These are phyloP conservation scores for Phaeoacremonium minimum DNA, from an alignment of 2,329 filamentous ascomycete genomes.

Conservation along the genomic window DNA sequence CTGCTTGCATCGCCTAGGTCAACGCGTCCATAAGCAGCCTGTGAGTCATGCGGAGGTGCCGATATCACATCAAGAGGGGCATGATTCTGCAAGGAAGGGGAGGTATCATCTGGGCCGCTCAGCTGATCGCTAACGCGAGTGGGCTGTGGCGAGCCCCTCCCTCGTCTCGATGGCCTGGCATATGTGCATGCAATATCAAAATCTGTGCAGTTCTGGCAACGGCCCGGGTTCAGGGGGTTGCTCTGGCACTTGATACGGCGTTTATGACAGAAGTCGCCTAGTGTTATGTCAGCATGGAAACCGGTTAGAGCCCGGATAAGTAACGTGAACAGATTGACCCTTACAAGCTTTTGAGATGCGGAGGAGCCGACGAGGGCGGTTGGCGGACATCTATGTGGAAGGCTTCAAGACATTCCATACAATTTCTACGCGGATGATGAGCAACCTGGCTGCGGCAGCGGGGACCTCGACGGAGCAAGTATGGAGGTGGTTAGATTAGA, in stretches of 20 bases:
- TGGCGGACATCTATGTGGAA: constrained; percentile 4
- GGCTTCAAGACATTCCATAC: too few relatives aligned
- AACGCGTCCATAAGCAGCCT: not conserved
- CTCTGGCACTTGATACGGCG: constrained; percentile 16
- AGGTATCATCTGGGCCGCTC: too few relatives aligned
- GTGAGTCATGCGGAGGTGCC: not conserved
- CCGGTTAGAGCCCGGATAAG: not conserved
- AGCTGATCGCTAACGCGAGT: not conserved
- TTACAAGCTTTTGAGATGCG: constrained; percentile 7
- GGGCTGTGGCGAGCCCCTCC: constrained; percentile 9
- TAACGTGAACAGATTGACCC: not conserved
- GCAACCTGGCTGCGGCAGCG: too few relatives aligned
- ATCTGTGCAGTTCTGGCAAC: constrained; percentile 15
- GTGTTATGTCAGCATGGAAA: constrained; percentile 1
- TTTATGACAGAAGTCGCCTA: constrained; percentile 16
- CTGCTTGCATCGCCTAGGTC: constrained; percentile 6
- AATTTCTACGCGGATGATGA: too few relatives aligned
- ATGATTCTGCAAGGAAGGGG: too few relatives aligned
- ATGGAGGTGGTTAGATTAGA: too few relatives aligned
- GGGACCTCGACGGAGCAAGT: too few relatives aligned
- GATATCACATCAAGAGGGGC: not conserved
- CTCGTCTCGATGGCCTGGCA: constrained; percentile 12
- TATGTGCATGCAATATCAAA: constrained; percentile 15
- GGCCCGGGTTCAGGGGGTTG: constrained; percentile 3
- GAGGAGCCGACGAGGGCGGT: constrained; percentile 5